Base-by-base conservation (phyloP, 805 yeast genomes). In the Cyberlindnera japonica region DNA sequence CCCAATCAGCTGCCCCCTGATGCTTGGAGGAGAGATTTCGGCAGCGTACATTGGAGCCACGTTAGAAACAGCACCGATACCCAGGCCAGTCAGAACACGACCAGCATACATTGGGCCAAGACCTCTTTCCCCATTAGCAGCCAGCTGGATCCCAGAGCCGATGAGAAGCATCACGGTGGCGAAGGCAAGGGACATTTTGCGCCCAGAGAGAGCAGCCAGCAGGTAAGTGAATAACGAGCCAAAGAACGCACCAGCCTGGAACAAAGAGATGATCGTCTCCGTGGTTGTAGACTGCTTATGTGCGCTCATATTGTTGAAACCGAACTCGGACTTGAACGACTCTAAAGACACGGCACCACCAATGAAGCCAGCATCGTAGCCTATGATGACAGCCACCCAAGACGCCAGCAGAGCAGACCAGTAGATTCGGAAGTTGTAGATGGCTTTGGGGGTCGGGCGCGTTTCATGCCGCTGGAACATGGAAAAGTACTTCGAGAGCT, bases 291-390 rank as follows among this genome's bases (percentile, higher is more conserved):
- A 51, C 3, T 55, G 55, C n/a, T 45, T 33, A 14, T 54, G 47
- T 0, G 57, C 22, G 4, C 68, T 43, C 56, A 58, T 58, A 6
- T 50, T 40, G 40, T 58, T 67, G 33, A 73, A 48, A 13, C 69
- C 72, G 51, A 75, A 75, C 50, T 71, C 76, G 3, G 45, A 37
- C 41, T 61, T 51, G 54, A 75, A 75, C 3, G 75, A 67, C 8
- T 53, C 58, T 33, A 75, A 57, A 1, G 72, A 57, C n/a, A 72
- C 68, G 5, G 75, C 69, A n/a, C 75, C 73, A 10, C 79, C 80
- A 36, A 74, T 71, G 54, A 72, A 74, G 6, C 78, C 79, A 27
- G 77, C 70, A 49, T 75, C 81, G 52, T 75, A 75, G 12, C 80
- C 80, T 41, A 74, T 71, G 40, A 71, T 66, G 18, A 71, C 61